phyloP scores from a whole-genome alignment of 176 grass and related monocot species.

The Aegilops bicornis region DNA sequence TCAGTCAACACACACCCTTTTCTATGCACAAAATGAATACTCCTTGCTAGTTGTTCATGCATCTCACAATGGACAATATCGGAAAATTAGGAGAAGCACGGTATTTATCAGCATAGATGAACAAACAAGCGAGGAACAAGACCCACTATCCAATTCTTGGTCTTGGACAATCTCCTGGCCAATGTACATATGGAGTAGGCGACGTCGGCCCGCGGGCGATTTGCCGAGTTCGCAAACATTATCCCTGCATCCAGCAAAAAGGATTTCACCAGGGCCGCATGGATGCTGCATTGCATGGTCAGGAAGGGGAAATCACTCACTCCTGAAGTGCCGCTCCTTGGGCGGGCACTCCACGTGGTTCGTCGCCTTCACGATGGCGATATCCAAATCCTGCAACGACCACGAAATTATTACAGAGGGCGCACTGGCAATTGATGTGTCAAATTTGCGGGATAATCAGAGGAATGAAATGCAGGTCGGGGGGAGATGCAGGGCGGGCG shows the following conservation, averaged over 20 bases:
- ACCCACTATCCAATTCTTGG: conserved; percentile 87
- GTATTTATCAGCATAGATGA: too few species aligned
- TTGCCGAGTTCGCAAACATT: conserved; percentile 55
- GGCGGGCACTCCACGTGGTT: conserved; percentile 94
- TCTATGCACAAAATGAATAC: not conserved
- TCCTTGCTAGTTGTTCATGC: not conserved
- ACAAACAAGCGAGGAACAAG: not conserved
- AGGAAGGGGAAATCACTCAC: conserved; percentile 52
- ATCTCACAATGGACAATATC: not conserved
- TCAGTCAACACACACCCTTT: not conserved
- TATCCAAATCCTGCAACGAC: conserved; percentile 77
- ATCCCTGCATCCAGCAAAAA: conserved; percentile 55
- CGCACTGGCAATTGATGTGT: not conserved
- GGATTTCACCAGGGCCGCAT: not conserved
- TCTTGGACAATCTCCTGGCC: conserved; percentile 86
- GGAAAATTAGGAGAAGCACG: not conserved
- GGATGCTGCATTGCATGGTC: not conserved
- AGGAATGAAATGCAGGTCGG: too few species aligned
- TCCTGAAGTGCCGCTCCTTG: conserved; percentile 88
- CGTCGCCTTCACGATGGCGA: conserved; percentile 95
- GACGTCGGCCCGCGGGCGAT: conserved; percentile 75
- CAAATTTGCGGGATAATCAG: not conserved
- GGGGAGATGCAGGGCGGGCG: not conserved
- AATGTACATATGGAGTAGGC: conserved; percentile 81
- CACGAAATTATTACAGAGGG: not conserved